phyloP scores from a whole-genome alignment of 805 yeast species.

The Kazachstania taianensis region DNA sequence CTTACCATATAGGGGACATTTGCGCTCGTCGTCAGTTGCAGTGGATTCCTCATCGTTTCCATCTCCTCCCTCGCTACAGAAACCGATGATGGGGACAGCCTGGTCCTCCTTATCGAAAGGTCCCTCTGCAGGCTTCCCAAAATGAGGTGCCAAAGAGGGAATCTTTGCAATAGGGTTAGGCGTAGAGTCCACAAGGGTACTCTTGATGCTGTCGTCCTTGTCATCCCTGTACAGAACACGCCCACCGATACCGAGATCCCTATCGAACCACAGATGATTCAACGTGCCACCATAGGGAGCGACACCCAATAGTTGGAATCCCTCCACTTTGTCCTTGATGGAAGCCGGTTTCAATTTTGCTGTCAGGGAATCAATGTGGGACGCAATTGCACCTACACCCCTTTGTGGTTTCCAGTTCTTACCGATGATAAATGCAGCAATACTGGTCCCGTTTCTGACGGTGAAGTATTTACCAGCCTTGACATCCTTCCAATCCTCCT shows the following conservation, averaged over 20 bases:
- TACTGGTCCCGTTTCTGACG: conserved; percentile 54
- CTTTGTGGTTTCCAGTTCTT: conserved; percentile 49
- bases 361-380: conserved; percentile 69
- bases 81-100: conserved; percentile 72
- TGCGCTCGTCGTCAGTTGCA: conserved; percentile 42
- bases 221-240: conserved; percentile 45
- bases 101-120: conserved; percentile 72
- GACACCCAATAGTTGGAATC: conserved; percentile 69
- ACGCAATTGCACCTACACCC: conserved; percentile 62
- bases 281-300: conserved; percentile 77
- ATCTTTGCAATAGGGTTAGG: conserved; percentile 70
- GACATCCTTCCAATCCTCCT: conserved; percentile 31
- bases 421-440: conserved; percentile 66
- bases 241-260: conserved; percentile 82
- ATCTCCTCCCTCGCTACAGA: conserved; percentile 26
- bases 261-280: conserved; percentile 62
- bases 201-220: conserved; percentile 26
- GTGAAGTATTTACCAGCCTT: conserved; percentile 54
- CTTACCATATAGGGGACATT: conserved; percentile 55
- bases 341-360: conserved; percentile 65
- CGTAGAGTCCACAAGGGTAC: conserved; percentile 42
- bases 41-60: conserved; percentile 36
- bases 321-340: conserved; percentile 49
- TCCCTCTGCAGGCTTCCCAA: conserved; percentile 57
- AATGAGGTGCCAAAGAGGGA: conserved; percentile 82